Evolutionary conservation across 345 rosid genomes (phyloP), one percentile per base, ranked within the genome.

Genomic region (Viola odorata): DNA sequence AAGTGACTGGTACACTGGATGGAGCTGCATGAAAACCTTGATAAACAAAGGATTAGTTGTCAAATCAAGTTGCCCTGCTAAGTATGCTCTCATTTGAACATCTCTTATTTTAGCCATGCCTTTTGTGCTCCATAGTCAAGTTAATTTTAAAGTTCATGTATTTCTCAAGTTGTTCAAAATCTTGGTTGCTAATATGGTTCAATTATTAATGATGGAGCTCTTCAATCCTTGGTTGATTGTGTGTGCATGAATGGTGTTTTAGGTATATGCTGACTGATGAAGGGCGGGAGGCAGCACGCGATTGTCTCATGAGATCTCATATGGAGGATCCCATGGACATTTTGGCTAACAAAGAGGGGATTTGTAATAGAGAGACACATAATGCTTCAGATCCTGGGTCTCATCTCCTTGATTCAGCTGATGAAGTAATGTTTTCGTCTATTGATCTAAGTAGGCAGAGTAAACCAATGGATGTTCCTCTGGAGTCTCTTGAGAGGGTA

Each of bases 41-140:
- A 78, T 87, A 73, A 73, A 76, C 3, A 92, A 84, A 71, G 97
- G 99, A 77, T 77, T 89, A 62, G 95, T 90, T 55, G 90, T 80
- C 64, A 92, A 84, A 76, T 87, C 91, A 36, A 90, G 97, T 78
- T 84, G 85, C 74, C 97, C 99, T 12, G 97, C 97, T 66, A 92
- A 87, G 98, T 92, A 79, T 45, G 72, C 45, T 53, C 55, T 73
- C 14, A 5, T 60, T 58, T 41, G 12, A 4, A 16, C 37, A 53
- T 47, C 72, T 62, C 49, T 47, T 47, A 6, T 47, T 7, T 12
- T 44, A 4, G 12, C 42, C 5, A 8, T n/a, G 9, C 11, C 37
- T 0, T 44, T 6, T 9, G 14, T 54, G 42, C 23, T 13, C 52
- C 40, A 42, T 55, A 16, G 44, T 51, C 37, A 53, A 60, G 40